These are phyloP conservation scores for Globisporangium cederbergense DNA, from an alignment of 352 stramenopile species.

Conservation along the genomic window DNA sequence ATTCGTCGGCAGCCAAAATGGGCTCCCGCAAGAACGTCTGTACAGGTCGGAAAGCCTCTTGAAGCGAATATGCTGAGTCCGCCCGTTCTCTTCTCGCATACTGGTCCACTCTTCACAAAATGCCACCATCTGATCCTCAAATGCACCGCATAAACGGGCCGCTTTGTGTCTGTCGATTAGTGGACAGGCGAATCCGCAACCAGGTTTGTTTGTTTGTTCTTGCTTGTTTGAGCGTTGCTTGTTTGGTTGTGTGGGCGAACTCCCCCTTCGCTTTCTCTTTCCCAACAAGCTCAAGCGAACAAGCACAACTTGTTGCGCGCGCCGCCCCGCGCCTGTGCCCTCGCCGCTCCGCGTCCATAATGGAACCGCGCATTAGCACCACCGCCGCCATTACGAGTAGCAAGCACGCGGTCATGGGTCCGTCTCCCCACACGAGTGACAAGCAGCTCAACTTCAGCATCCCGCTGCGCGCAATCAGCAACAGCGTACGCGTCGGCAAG, in stretches of 20 bases:
- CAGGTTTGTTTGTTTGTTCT: not conserved
- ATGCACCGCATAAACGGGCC: not conserved
- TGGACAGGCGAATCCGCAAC: conserved; percentile 1
- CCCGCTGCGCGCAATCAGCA: conserved; percentile 13
- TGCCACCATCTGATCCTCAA: not conserved
- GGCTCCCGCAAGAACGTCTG: not conserved
- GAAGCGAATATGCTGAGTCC: not conserved
- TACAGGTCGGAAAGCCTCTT: not conserved
- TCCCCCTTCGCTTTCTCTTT: not conserved
- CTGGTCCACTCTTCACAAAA: not conserved
- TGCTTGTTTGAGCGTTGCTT: not conserved
- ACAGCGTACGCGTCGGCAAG: conserved; percentile 1
- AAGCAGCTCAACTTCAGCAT: conserved; percentile 16
- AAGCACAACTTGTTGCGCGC: not conserved
- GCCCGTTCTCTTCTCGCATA: not conserved
- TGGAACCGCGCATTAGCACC: not conserved
- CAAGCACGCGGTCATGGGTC: not conserved
- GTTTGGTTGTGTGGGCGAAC: not conserved
- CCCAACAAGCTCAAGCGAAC: not conserved
- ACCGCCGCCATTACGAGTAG: too few relatives aligned
- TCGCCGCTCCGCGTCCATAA: not conserved
- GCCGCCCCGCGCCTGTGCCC: too few relatives aligned
- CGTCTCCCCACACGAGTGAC: not conserved
- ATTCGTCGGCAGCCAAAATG: too few relatives aligned
- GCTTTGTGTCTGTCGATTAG: not conserved